These are phyloP conservation scores for Prunus mume DNA, from an alignment of 306 rosid species.

Conservation along the genomic window DNA sequence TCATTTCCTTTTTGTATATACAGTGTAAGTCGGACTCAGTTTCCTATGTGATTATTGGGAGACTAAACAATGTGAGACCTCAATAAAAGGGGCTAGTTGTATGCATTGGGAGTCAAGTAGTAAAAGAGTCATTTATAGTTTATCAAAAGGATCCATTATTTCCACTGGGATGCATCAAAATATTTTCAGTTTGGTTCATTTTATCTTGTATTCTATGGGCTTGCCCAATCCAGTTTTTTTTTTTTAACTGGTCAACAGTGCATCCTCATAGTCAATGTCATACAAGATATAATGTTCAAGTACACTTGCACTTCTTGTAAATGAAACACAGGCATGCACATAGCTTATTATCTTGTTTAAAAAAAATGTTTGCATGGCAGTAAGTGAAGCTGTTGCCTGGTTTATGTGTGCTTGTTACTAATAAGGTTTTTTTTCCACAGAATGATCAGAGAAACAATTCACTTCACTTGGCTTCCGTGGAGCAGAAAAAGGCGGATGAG, in stretches of 20 bases:
- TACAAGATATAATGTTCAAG: not conserved
- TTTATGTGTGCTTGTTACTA: conserved; percentile 21
- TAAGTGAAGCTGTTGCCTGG: not conserved
- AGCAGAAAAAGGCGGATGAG: conserved; percentile 78
- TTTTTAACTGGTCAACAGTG: not conserved
- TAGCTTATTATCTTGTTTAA: not conserved
- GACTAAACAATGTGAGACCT: not conserved
- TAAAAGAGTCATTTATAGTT: not conserved
- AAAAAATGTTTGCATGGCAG: not conserved
- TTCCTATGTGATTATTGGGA: not conserved
- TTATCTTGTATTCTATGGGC: not conserved
- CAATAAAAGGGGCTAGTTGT: not conserved
- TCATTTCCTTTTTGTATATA: not conserved
- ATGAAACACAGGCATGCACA: not conserved
- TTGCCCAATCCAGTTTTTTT: not conserved
- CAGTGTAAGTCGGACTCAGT: not conserved
- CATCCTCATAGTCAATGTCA: not conserved
- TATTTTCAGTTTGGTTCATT: not conserved
- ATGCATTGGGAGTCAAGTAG: not conserved
- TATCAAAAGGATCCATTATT: not conserved
- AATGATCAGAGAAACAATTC: conserved; percentile 76
- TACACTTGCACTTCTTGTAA: not conserved
- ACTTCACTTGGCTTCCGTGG: conserved; percentile 74
- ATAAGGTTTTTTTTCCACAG: conserved; percentile 33
- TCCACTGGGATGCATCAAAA: not conserved